Base-by-base conservation (phyloP, 1,284 basidiomycete genomes). In the Sanghuangporus baumii region DNA sequence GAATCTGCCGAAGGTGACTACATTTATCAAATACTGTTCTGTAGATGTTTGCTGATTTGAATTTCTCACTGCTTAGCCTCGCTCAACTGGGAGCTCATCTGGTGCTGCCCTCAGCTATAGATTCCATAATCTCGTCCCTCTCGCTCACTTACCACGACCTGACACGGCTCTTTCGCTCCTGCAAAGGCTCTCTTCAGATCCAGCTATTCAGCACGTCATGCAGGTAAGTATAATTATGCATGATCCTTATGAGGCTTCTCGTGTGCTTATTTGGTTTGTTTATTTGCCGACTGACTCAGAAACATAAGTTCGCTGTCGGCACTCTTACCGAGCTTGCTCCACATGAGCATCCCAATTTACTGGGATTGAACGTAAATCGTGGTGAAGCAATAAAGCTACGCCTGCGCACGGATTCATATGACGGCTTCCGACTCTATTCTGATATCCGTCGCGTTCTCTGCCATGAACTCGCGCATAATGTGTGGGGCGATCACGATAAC, bases 381-480 rank as follows among this genome's bases (percentile, higher is more conserved):
- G 89, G 89, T 0, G 75, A 84, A 68, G 73, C 78, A 36, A 88
- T 91, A 67, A 85, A 85, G 69, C 74, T 91, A 2, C 80, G 88
- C 14, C 68, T 91, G 41, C 78, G 88, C n/a, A 90, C 88, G 7
- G 79, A 90, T 70, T 72, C 71, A 3, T 89, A 88, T 66, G 87
- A 88, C 66, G 89, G 89, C 3, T 89, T 90, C 69, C 75, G 87
- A 60, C 70, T 77, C 8, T 93, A 91, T 70, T 74, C 72, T 26
- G 86, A 90, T 1, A 78, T 89, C 36, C 78, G 88, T 50, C 76
- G 80, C 23, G 87, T 90, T 12, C 76, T 92, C 5, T 88, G 88
- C 68, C 89, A 93, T 71, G 90, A 92, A 69, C 74, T 92, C 37
- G 76, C 87, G 31, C 90, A 92, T 71, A 92, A 91, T 67, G 80